Conservation (phyloP, 1,284 basidiomycete genomes). For the Puccinia hordei region DNA sequence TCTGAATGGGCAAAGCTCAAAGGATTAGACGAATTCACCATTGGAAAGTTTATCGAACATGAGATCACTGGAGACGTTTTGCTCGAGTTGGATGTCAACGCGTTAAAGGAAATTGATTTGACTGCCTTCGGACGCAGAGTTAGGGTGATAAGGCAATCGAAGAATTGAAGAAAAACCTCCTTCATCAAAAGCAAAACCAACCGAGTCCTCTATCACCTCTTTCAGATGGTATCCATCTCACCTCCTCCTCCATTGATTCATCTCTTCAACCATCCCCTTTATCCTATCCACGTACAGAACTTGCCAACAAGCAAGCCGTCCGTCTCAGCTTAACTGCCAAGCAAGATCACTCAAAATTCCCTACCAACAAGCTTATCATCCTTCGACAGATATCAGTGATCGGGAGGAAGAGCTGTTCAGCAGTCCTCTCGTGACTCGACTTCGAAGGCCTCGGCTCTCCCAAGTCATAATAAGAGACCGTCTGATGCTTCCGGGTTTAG, state of each 20-base stretch:
- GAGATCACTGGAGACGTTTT: constrained; percentile 98
- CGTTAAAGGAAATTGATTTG: constrained; percentile 96
- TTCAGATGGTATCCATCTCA: constrained; percentile 56
- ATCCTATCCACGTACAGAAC: constrained; percentile 61
- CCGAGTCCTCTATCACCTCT: constrained; percentile 62
- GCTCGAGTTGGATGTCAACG: constrained; percentile 85
- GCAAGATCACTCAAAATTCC: neutral
- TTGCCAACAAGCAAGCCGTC: neutral
- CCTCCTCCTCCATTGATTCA: constrained; percentile 53
- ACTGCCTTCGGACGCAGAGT: constrained; percentile 90
- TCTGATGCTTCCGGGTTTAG: constrained; percentile 13
- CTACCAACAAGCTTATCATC: constrained; percentile 3
- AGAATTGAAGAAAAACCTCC: constrained; percentile 65
- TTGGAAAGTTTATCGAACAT: constrained; percentile 89
- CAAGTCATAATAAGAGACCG: neutral
- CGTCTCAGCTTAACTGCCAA: constrained; percentile 7
- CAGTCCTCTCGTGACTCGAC: neutral
- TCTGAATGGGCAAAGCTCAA: constrained; percentile 81
- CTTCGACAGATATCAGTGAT: neutral
- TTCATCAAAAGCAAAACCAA: neutral
- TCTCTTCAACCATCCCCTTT: constrained; percentile 63
- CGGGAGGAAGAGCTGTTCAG: constrained; percentile 10
- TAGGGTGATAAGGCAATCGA: constrained; percentile 92
- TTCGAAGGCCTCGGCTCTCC: neutral
- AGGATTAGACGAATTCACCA: constrained; percentile 80